Evolutionary conservation across 75 land plant species (phyloP), one percentile per base, ranked within the genome.

Genomic region (Pinus tabuliformis): DNA sequence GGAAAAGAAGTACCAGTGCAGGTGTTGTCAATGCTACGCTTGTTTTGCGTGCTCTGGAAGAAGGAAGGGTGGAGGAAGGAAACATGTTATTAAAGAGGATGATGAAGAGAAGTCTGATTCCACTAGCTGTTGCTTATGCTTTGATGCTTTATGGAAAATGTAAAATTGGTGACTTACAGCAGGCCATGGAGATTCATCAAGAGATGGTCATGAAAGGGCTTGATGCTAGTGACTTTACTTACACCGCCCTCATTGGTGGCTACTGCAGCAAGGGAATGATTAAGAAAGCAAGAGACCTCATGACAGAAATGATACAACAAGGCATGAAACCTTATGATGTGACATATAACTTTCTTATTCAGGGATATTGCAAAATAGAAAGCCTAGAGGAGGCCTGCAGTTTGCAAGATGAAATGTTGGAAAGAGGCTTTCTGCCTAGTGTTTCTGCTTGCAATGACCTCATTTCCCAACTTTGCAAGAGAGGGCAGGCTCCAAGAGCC

Each of bases 131-230:
- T 76, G 75, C 76, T 52, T 82, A 81, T 59, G 78, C 86, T 73
- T 70, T 90, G 79, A 73, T 79, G 30, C 83, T 88, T 61, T 81
- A 63, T 81, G 88, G 80, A 18, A 73, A 77, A 17, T 66, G 83
- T 42, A 81, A 57, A 56, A 72, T n/a, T 66, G 90, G 81, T 8
- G 57, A 73, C 16, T 42, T 88, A 58, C 83, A 82, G 2, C 42
- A 78, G 20, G 88, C 84, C 20, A 39, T 45, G 63, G 78, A 77
- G 62, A 57, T 80, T 42, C 83, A 70, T 54, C 78, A 83, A 28
- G 84, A 77, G 70, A 90, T 83, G 92, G 36, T 84, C 5, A 88
- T 80, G 49, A 88, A 84, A 82, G 90, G 88, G 9, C 84, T 80
- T 54, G 21, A 39, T 18, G 52, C 79, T 36, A 88, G 86, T 80